Percentiles rank a stretch among this genome's conserved stretches.
phyloP scores from a whole-genome alignment of 192 early-diverging fungal species.

The Entrophospora sp. region DNA sequence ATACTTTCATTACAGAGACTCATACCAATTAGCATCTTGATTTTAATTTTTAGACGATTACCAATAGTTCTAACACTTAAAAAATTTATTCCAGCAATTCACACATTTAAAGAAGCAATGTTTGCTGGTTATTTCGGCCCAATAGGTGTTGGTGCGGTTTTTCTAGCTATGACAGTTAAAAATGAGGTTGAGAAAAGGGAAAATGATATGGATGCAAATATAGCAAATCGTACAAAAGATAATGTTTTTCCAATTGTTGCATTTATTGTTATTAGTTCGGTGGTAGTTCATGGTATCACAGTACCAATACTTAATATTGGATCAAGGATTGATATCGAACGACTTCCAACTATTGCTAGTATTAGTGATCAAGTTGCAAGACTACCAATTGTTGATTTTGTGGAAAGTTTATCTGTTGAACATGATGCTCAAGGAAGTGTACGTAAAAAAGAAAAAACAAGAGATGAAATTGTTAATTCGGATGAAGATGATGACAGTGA shows the following conservation, averaged over 20 bases:
- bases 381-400: constrained; percentile 11
- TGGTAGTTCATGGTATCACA: constrained; percentile 75
- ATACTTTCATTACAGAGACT: constrained; percentile 53
- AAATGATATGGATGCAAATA: too few species aligned
- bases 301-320: constrained; percentile 39
- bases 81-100: constrained; percentile 56
- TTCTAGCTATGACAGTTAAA: constrained; percentile 26
- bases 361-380: constrained; percentile 11
- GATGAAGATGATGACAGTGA: too few species aligned
- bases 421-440: background rate
- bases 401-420: constrained; percentile 5
- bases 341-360: constrained; percentile 13
- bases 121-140: constrained; percentile 91
- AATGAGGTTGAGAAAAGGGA: background rate
- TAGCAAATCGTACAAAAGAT: background rate
- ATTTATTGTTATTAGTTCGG: constrained; percentile 71
- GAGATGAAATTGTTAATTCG: background rate
- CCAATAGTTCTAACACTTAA: constrained; percentile 55
- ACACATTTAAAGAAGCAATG: constrained; percentile 59
- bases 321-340: constrained; percentile 5
- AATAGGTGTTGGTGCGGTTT: constrained; percentile 52
- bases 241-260: constrained; percentile 48
- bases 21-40: constrained; percentile 40
- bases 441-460: constrained; percentile 2
- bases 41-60: constrained; percentile 63